Percentiles rank a stretch among this genome's conserved stretches.
These are phyloP conservation scores for Penicillium manginii DNA, from an alignment of 495 filamentous ascomycete genomes.

Conservation along the genomic window DNA sequence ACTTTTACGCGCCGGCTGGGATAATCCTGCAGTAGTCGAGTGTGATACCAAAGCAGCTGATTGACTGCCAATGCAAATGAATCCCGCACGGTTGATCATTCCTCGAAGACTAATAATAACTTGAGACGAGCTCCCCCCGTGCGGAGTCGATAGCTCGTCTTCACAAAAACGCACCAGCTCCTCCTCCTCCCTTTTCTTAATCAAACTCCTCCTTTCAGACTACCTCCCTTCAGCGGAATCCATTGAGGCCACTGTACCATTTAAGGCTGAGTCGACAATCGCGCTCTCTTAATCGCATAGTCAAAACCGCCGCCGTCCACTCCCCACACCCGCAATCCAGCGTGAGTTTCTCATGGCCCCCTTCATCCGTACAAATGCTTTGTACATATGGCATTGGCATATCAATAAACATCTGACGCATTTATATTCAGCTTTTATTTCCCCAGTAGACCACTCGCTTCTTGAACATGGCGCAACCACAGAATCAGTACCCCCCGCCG, in stretches of 20 bases:
- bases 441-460: background rate
- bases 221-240: too few species aligned
- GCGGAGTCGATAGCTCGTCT: conserved; percentile 13
- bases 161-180: background rate
- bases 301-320: too few species aligned
- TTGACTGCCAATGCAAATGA: conserved; percentile 12
- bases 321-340: too few species aligned
- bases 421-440: background rate
- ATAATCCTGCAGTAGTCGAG: conserved; percentile 27
- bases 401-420: too few species aligned
- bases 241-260: too few species aligned
- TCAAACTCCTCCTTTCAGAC: too few species aligned
- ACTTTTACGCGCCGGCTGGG: conserved; percentile 27
- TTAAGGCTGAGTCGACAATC: too few species aligned
- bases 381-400: too few species aligned
- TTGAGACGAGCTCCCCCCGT: conserved; percentile 6
- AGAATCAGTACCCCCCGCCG: conserved; percentile 21
- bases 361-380: too few species aligned
- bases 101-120: conserved; percentile 22
- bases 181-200: too few species aligned
- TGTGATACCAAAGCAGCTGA: conserved; percentile 22
- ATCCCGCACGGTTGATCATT: conserved; percentile 2
- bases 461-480: conserved; percentile 5
- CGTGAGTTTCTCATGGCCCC: too few species aligned
- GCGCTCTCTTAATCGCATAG: too few species aligned